Evolutionary conservation across 768 basidiomycete genomes (phyloP), one percentile per base, ranked within the genome.

Genomic region (Rhizopogon rudus): DNA sequence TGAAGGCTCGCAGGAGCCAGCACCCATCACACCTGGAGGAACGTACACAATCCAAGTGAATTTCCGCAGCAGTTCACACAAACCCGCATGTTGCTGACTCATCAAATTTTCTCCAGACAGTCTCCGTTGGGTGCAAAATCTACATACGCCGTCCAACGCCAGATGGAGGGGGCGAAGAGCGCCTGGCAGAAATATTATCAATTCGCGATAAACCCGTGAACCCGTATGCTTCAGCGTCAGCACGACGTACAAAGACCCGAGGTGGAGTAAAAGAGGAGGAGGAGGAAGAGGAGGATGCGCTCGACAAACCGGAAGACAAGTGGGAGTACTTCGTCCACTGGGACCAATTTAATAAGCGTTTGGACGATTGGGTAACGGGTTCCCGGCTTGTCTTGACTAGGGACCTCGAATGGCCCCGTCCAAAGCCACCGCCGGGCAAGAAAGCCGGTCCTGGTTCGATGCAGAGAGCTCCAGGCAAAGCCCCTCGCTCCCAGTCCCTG

Each of bases 281-380:
- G 49, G 77, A 77, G 58, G 77, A 79, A 51, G 77, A 79, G 49
- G 77, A 81, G 43, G 77, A 79, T 40, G 76, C 76, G n/a, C 61
- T 65, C 20, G 61, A 75, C 40, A 80, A 80, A 55, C 80, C 83
- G 8, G 87, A 87, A 64, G 91, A 93, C 68, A 86, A 88, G 63
- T 81, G 83, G 70, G 95, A 98, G 70, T 98, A 86, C 77, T 99
- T 98, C 66, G 93, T 98, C 17, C 97, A 99, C 66, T 99, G 96
- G 87, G 93, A 98, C 63, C 85, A 92, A 60, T 98, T 98, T 81
- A 99, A 99, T 78, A 99, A 99, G 71, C 94, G 97, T 59, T 78
- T 98, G 40, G 97, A 99, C 67, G 97, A 97, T 53, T 99, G 97
- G 97, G 88, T 99, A 22, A 75, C 88, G 13, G 92, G 91, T 14